These are phyloP conservation scores for Dillenia suffruticosa DNA, from an alignment of 164 flowering plant genomes.

Conservation along the genomic window DNA sequence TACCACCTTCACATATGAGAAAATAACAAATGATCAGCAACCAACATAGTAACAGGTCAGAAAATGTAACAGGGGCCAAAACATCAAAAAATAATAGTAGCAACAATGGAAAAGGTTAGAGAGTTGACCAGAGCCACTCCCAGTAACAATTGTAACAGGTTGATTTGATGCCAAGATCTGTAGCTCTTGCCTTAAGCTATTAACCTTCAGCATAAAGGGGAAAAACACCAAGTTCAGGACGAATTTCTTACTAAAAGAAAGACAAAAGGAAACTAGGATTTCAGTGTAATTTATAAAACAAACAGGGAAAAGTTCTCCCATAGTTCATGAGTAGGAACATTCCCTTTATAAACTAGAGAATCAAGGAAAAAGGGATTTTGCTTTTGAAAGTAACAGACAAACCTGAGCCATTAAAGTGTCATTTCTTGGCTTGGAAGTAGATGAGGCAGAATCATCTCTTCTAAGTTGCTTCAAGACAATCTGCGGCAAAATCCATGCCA, in stretches of 20 bases:
- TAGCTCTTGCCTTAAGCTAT: constrained; percentile 63
- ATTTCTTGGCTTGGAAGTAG: constrained; percentile 50
- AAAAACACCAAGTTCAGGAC: too few relatives aligned
- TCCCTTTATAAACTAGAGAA: too few relatives aligned
- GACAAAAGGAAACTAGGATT: too few relatives aligned
- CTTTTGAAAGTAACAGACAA: constrained; percentile 3
- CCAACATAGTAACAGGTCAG: background rate
- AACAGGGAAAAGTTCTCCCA: too few relatives aligned
- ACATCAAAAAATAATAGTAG: background rate
- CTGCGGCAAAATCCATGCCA: constrained; percentile 29
- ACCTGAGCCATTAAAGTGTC: constrained; percentile 86
- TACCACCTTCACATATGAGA: constrained; percentile 43
- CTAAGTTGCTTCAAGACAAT: constrained; percentile 46
- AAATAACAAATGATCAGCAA: background rate
- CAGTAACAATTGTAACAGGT: constrained; percentile 57
- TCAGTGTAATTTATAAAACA: too few relatives aligned
- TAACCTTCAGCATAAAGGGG: constrained; percentile 42
- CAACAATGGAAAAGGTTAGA: too few relatives aligned
- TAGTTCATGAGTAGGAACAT: too few relatives aligned
- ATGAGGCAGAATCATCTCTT: constrained; percentile 37
- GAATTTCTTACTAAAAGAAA: too few relatives aligned
- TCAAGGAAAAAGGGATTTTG: too few relatives aligned
- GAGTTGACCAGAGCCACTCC: constrained; percentile 48
- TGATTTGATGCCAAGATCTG: constrained; percentile 50
- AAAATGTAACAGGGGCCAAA: background rate